phyloP scores from a whole-genome alignment of 2,329 filamentous ascomycete genomes.

The Nigrospora sphaerica region DNA sequence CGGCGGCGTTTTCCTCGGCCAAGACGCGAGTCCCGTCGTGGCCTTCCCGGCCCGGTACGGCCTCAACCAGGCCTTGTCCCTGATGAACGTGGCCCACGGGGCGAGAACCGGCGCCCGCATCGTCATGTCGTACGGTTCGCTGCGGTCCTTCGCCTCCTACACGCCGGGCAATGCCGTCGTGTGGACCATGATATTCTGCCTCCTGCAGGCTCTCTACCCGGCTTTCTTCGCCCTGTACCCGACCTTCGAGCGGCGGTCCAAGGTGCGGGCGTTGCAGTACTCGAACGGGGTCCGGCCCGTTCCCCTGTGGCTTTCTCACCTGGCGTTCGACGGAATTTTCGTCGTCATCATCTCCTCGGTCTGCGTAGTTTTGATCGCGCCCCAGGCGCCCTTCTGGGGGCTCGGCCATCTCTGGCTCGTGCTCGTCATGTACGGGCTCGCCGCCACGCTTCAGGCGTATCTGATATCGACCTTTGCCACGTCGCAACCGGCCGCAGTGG shows the following conservation, averaged over 20 bases:
- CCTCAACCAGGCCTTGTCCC: background rate
- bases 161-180: conserved; percentile 9
- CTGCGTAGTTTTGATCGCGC: conserved; percentile 48
- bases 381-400: conserved; percentile 46
- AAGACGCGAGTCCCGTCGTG: conserved; percentile 10
- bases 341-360: conserved; percentile 34
- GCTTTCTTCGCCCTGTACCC: conserved; percentile 62
- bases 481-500: conserved; percentile 58
- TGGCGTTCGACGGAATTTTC: conserved; percentile 55
- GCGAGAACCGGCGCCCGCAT: conserved; percentile 10
- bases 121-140: background rate
- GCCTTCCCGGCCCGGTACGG: conserved; percentile 6
- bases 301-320: conserved; percentile 58
- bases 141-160: background rate
- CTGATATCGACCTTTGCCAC: conserved; percentile 54
- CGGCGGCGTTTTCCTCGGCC: conserved; percentile 10
- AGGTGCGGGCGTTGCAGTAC: conserved; percentile 60
- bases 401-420: conserved; percentile 56
- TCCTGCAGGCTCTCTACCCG: conserved; percentile 51
- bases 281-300: conserved; percentile 59
- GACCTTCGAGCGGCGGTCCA: conserved; percentile 52
- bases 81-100: conserved; percentile 14
- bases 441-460: conserved; percentile 53
- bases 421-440: conserved; percentile 56
- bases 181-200: conserved; percentile 17